Evolutionary conservation across 2,329 filamentous ascomycete genomes (phyloP), one percentile per base, ranked within the genome.

Genomic region (Ceratocystis diversiconidia): DNA sequence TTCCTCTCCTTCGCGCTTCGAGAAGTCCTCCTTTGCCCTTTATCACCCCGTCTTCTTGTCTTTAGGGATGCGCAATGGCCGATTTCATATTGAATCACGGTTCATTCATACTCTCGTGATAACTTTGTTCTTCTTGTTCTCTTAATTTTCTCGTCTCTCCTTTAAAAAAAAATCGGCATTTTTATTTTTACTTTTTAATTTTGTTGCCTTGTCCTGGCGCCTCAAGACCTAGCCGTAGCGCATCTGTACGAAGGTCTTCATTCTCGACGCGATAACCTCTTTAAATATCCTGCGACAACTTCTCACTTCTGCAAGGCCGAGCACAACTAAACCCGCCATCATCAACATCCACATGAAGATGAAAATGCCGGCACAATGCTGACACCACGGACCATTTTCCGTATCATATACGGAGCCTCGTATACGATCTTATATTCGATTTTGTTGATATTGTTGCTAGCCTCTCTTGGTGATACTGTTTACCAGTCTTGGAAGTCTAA

Each of bases 391-490:
- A 79, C 85, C 68, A 76, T 92, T 72, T 90, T 89, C 75, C 85
- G 85, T 73, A 85, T 95, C 74, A 84, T 92, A 77, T 96, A 96
- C 78, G 86, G 82, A 72, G 84, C 84, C 61, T 81, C 87, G 70
- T 97, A 95, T 75, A 83, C 85, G 67, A 75, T 91, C 71, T 80
- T 96, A 72, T 87, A 87, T 74, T 75, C 92, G 71, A 73, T 95
- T 71, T 83, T 92, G 44, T 74, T 89, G 70, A 80, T 82, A 65
- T 82, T 96, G 65, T 80, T 95, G 52, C 80, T 92, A 71, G 80
- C 95, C 70, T 90, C 90, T 0, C 92, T 92, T 1, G 86, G 81
- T 72, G 91, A 96, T 72, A 79, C 85, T 66, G 87, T 96, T 74
- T 86, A 86, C 73, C 89, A 94, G 74, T 88, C 89, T 62, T 82